Base-by-base conservation (phyloP, 1,284 basidiomycete genomes). In the Cutaneotrichosporon cavernicola region DNA sequence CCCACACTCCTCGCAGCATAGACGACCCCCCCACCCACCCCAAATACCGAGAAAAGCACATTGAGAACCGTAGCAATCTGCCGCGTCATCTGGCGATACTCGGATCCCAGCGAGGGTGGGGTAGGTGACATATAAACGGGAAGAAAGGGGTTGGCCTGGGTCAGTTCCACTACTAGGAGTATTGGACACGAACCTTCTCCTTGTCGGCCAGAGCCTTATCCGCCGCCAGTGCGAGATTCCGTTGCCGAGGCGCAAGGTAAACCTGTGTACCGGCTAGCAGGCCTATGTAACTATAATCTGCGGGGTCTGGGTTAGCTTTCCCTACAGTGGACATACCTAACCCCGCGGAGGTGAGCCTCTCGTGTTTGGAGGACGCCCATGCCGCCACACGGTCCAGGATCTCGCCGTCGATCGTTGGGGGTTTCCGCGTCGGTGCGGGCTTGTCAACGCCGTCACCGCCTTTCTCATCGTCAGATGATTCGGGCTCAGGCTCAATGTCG, bases 41-140 rank as follows among this genome's bases (percentile, higher is more conserved):
- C 77, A 55, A 75, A 65, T 7, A 78, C 72, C 5, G 74, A 75
- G 67, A 79, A 79, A 34, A 77, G 65, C 32, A 79, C 70, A 60
- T 79, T 79, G 63, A 78, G 61, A 0, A 68, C 58, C 4, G 73
- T 79, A 4, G 76, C 66, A 7, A 79, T 63, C 43, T 72, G 67
- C 14, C 68, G 67, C 11, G 65, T 62, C n/a, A 75, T 56, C 9
- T 58, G 30, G 36, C 74, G 69, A 58, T 74, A 76, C 62, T 78
- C 77, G 14, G 32, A 31, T 2, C 71, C 73, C n/a, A 75, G 51
- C 5, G 72, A 68, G 0, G 73, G 69, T 3, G 70, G 68, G 0
- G 65, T 21, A 1, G 72, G 64, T 31, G 72, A 73, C 40, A 79
- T 68, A 64, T 77, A 74, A 0, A 69, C 63, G 1, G 77, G 77